Evolutionary conservation across 2,329 filamentous ascomycete species (phyloP).

Genomic region (Truncatella angustata): DNA sequence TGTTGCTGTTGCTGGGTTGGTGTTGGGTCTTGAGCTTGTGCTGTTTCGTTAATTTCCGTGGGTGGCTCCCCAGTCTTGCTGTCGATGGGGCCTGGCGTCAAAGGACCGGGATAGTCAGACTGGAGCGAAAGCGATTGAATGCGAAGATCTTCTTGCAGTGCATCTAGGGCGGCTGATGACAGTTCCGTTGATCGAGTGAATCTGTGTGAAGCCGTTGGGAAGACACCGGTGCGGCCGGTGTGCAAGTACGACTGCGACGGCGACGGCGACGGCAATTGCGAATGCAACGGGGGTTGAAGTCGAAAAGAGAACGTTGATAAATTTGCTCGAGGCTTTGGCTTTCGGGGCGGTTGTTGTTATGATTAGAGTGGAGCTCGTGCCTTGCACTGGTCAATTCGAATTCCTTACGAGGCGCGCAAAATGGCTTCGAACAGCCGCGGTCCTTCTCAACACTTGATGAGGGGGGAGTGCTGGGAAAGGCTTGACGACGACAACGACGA

Average conservation of each 20-base stretch:
- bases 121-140: constrained; percentile 1
- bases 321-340: too few relatives aligned
- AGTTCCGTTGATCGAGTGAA: constrained; percentile 18
- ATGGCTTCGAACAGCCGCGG: neutral
- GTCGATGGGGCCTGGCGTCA: neutral
- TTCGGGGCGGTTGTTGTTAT: constrained; percentile 11
- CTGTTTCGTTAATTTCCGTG: too few relatives aligned
- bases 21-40: too few relatives aligned
- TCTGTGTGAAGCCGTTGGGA: constrained; percentile 33
- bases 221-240: constrained; percentile 2
- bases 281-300: neutral
- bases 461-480: neutral
- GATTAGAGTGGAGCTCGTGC: neutral
- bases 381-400: neutral
- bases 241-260: constrained; percentile 13
- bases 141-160: constrained; percentile 10
- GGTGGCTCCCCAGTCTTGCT: too few relatives aligned
- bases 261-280: constrained; percentile 13
- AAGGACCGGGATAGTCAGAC: constrained; percentile 8
- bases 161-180: constrained; percentile 29
- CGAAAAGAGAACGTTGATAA: too few relatives aligned
- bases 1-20: constrained; percentile 12
- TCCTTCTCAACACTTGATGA: neutral
- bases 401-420: neutral
- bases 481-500: neutral